Percentiles rank a stretch among this genome's conserved stretches.
phyloP scores from a whole-genome alignment of 495 filamentous ascomycete genomes.

The Amniculicola lignicola region DNA sequence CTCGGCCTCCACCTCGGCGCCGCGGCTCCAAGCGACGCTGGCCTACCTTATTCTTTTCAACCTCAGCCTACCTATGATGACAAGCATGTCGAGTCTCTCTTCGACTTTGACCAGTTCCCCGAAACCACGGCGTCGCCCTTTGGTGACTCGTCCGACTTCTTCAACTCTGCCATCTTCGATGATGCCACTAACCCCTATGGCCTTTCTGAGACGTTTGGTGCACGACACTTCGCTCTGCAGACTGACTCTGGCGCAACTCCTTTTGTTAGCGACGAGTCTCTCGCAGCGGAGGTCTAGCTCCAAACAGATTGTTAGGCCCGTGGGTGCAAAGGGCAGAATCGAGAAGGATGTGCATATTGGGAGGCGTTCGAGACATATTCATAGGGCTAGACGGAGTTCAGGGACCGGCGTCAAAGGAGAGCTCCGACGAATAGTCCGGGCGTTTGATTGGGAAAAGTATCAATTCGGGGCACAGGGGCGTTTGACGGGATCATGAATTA shows the following conservation, averaged over 20 bases:
- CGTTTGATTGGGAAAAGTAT: too few species aligned
- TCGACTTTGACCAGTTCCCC: conserved; percentile 30
- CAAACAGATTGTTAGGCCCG: conserved; percentile 6
- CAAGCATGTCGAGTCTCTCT: conserved; percentile 25
- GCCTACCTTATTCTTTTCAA: conserved; percentile 30
- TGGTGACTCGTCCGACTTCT: conserved; percentile 27
- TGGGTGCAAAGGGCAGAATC: not conserved
- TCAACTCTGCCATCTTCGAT: conserved; percentile 21
- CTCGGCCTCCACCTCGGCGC: not conserved
- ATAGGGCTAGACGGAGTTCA: too few species aligned
- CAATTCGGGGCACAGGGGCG: too few species aligned
- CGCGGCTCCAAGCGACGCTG: conserved; percentile 10
- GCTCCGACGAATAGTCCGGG: too few species aligned
- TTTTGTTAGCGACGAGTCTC: conserved; percentile 85
- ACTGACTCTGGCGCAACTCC: conserved; percentile 86
- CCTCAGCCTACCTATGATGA: conserved; percentile 18
- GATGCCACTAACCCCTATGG: conserved; percentile 36
- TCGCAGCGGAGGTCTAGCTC: conserved; percentile 57
- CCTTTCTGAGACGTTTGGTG: conserved; percentile 48
- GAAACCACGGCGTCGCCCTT: conserved; percentile 7
- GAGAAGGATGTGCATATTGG: not conserved
- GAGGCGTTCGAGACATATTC: too few species aligned
- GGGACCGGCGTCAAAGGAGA: too few species aligned
- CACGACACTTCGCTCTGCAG: conserved; percentile 70
- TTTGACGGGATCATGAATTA: too few species aligned